Conservation (phyloP, 495 filamentous ascomycete genomes). For the Xylaria nigripes region DNA sequence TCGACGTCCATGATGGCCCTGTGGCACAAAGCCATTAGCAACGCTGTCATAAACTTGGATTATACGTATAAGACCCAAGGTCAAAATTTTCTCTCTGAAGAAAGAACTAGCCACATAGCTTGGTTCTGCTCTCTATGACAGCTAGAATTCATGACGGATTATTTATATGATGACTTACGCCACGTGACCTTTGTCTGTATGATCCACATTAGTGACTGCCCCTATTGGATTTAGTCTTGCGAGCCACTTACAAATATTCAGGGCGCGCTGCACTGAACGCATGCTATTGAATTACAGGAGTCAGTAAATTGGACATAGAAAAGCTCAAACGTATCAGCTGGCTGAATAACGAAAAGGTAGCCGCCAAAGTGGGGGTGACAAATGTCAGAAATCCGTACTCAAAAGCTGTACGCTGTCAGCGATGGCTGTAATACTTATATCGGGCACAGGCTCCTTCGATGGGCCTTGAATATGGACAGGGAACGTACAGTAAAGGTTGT, state of each 20-base stretch:
- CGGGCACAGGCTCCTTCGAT: not conserved
- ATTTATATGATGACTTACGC: slow-evolving; percentile 30
- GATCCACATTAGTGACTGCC: not conserved
- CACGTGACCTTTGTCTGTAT: slow-evolving; percentile 72
- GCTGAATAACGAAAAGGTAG: not conserved
- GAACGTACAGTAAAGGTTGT: slow-evolving; percentile 40
- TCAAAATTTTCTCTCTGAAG: no score
- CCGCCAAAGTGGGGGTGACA: not conserved
- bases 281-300: slow-evolving; percentile 6
- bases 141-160: not conserved
- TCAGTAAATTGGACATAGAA: not conserved
- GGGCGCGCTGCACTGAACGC: slow-evolving; percentile 14
- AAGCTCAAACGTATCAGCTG: not conserved
- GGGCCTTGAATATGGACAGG: not conserved
- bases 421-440: not conserved
- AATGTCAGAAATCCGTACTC: slow-evolving; percentile 2
- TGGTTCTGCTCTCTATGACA: not conserved
- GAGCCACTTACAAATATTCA: slow-evolving; percentile 10
- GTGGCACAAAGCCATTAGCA: not conserved
- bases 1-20: slow-evolving; percentile 90
- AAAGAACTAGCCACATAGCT: not conserved
- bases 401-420: slow-evolving; percentile 6
- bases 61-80: not conserved
- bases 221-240: not conserved
- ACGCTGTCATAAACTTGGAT: not conserved